These are phyloP conservation scores for Sorghum bicolor DNA, from an alignment of 176 grass and related monocot species.

Conservation along the genomic window Sorghum_bicolor_NCBIv3 NC_012875.2:48198501-48199000, in stretches of 20 bases:
- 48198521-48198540: conserved; percentile 74
- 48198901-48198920: not conserved
- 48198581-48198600: conserved; percentile 70
- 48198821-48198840: not conserved
- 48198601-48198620: conserved; percentile 77
- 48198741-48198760: conserved; percentile 56
- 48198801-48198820: conserved; percentile 67
- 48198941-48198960: not conserved
- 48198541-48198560: conserved; percentile 73
- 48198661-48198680: conserved; percentile 66
- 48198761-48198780: conserved; percentile 66
- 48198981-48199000: not conserved
- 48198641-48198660: conserved; percentile 75
- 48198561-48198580: conserved; percentile 65
- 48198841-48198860: not conserved
- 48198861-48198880: not conserved
- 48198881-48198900: not conserved
- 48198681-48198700: conserved; percentile 81
- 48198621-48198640: conserved; percentile 74
- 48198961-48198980: not conserved
- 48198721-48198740: conserved; percentile 64
- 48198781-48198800: conserved; percentile 71
- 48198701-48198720: conserved; percentile 75
- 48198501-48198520: conserved; percentile 54
- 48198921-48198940: not conserved